Base-by-base conservation (phyloP, 495 filamentous ascomycete genomes). In the Lophiotrema nucula region DNA sequence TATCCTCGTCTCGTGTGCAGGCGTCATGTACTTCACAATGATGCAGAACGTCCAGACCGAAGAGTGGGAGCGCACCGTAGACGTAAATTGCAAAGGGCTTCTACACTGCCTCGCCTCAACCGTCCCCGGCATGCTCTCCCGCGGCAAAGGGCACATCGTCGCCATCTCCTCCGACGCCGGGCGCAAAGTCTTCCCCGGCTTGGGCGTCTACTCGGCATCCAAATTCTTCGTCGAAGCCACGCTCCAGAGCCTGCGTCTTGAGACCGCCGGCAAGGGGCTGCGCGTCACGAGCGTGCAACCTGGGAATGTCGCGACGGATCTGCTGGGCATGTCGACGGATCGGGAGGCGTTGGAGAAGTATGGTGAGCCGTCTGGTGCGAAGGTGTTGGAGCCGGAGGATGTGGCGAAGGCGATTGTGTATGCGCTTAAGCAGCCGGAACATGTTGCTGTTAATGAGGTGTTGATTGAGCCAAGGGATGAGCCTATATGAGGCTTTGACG, bases 191-290 rank as follows among this genome's bases (percentile, higher is more conserved):
- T 87, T 88, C 75, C 84, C 85, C 0, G 85, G 85, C 4, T 73
- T 87, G 27, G 85, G 85, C 51, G 84, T 88, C n/a, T 88, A 88
- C 74, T 83, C 79, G 6, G 85, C 83, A 23, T 81, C 77, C 66
- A 88, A 88, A 66, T 87, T 88, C 77, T 88, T 88, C 71, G 83
- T 87, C 38, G 84, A 88, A 67, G 85, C 84, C 0, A 83, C 83
- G 3, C 73, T 88, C 10, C 84, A 88, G 70, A 75, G 76, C 25
- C 68, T 88, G 42, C 81, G 84, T 41, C 69, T 87, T 15, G 85
- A 88, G 75, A 87, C 83, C 0, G 85, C 81, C 0, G 84, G 85
- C 1, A 74, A 75, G 3, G 85, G 85, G 4, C 63, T 88, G 47
- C 75, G 83, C 16, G 82, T 87, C 21, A 86, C 84, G 0, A 77